These are phyloP conservation scores for Eimeria falciformis DNA, from an alignment of 169 alveolate species.

Conservation along the genomic window DNA sequence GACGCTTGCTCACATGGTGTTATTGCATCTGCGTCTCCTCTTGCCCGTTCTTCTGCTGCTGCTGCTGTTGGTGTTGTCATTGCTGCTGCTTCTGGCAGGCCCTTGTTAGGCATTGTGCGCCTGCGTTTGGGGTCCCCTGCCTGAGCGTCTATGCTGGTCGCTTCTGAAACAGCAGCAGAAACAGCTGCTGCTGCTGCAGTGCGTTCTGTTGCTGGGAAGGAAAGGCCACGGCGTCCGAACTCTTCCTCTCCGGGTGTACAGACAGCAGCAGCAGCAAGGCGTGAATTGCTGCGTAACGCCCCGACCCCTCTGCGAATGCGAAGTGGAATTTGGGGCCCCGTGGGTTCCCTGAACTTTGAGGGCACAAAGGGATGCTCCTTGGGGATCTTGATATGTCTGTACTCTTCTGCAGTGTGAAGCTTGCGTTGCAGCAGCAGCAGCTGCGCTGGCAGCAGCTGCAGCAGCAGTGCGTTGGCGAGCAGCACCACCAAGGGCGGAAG, in stretches of 20 bases:
- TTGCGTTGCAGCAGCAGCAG: slow-evolving; percentile 36
- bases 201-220: neutral
- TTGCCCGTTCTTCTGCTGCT: neutral
- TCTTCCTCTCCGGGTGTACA: too few species aligned
- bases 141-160: too few species aligned
- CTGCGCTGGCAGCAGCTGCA: slow-evolving; percentile 49
- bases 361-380: slow-evolving; percentile 9
- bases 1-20: neutral
- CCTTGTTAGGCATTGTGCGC: neutral
- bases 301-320: slow-evolving; percentile 14
- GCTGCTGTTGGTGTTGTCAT: neutral
- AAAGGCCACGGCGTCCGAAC: neutral
- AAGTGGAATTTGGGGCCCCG: neutral
- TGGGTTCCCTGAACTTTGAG: neutral
- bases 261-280: slow-evolving; percentile 5
- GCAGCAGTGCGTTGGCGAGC: slow-evolving; percentile 56
- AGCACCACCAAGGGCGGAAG: slow-evolving; percentile 38
- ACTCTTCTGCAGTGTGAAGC: slow-evolving; percentile 34
- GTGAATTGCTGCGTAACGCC: neutral
- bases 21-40: neutral
- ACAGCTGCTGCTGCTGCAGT: neutral
- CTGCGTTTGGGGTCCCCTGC: slow-evolving; percentile 49
- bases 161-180: neutral
- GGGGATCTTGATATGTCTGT: slow-evolving; percentile 44
- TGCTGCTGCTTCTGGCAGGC: neutral